Conservation (phyloP, 139 green algal genomes). For the Tetraselmis striata region DNA sequence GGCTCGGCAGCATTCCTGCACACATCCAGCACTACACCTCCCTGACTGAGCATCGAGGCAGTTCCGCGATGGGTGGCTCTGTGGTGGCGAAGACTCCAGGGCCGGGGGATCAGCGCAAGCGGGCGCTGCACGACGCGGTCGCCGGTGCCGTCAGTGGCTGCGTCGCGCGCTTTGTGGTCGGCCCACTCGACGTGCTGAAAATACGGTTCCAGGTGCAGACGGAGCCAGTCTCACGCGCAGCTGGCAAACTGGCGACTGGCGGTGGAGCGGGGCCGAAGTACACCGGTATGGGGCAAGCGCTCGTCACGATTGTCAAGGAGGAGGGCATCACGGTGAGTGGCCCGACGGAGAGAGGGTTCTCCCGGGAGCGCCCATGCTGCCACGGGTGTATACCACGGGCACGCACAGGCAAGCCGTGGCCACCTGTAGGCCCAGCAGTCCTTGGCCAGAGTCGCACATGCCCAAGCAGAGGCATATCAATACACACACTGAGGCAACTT, state of each 20-base stretch:
- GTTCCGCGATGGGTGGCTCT: no score
- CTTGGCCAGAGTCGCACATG: no score
- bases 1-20: no score
- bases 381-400: no score
- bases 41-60: no score
- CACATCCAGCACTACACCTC: no score
- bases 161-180: constrained; percentile 70
- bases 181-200: constrained; percentile 93
- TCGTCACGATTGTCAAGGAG: constrained; percentile 75
- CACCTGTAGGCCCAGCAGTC: no score
- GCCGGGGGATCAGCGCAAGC: not conserved
- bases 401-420: no score
- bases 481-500: no score
- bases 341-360: not conserved
- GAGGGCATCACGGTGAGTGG: constrained; percentile 73
- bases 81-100: no score
- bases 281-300: constrained; percentile 73
- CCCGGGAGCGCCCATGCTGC: not conserved
- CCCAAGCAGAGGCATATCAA: no score
- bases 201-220: constrained; percentile 92
- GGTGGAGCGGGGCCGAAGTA: constrained; percentile 61
- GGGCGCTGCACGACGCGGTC: constrained; percentile 26
- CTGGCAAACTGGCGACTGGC: not conserved
- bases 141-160: constrained; percentile 77
- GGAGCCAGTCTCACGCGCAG: constrained; percentile 35